These are phyloP conservation scores for Hortaea sp. DNA, from an alignment of 2,329 filamentous ascomycete species.

Conservation along the genomic window DNA sequence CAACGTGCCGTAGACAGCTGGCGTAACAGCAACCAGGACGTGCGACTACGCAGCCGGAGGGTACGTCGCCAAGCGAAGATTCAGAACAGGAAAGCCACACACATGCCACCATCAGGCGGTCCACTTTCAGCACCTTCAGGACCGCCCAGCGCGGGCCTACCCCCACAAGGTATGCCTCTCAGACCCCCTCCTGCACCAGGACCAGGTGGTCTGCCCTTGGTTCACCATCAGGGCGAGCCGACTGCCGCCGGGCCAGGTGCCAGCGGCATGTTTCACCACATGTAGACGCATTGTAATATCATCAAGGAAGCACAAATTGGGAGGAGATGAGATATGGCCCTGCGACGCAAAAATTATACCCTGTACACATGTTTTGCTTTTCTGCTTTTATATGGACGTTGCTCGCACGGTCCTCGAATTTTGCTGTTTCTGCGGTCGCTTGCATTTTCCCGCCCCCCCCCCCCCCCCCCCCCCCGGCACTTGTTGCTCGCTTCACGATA, in stretches of 20 bases:
- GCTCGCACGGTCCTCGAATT: conserved; percentile 7
- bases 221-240: conserved; percentile 67
- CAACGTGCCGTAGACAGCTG: conserved; percentile 96
- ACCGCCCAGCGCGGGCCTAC: conserved; percentile 50
- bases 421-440: conserved; percentile 14
- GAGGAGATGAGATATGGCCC: not conserved
- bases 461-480: too few species aligned
- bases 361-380: not conserved
- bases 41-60: conserved; percentile 76
- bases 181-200: conserved; percentile 48
- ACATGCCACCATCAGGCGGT: conserved; percentile 12
- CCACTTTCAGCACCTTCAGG: conserved; percentile 59
- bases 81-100: conserved; percentile 52
- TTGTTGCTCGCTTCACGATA: conserved; percentile 18
- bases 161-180: conserved; percentile 50
- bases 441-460: conserved; percentile 8
- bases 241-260: conserved; percentile 60
- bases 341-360: not conserved
- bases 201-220: conserved; percentile 35
- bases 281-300: conserved; percentile 49
- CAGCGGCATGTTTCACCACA: conserved; percentile 97
- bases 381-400: conserved; percentile 1
- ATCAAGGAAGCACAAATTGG: conserved; percentile 1
- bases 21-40: conserved; percentile 98
- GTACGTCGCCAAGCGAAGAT: conserved; percentile 96